These are phyloP conservation scores for Seminavis robusta DNA, from an alignment of 108 stramenopile species.

Conservation along the genomic window DNA sequence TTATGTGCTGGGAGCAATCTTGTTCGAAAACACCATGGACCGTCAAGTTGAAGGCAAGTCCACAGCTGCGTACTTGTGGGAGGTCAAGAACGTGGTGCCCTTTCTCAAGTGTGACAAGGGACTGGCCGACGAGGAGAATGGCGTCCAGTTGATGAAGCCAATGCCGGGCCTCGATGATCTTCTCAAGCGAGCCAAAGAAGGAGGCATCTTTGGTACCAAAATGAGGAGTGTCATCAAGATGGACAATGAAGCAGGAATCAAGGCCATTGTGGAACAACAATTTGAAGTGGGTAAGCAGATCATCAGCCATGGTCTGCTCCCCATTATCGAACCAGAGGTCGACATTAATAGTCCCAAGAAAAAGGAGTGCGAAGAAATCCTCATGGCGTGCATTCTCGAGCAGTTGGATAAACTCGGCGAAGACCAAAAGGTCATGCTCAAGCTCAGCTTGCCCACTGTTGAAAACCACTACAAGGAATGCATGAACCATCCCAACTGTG, in stretches of 20 bases:
- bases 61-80: conserved; percentile 68
- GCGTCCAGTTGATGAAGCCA: conserved; percentile 82
- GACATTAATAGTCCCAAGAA: conserved; percentile 64
- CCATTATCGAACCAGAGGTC: conserved; percentile 85
- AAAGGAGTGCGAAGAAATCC: conserved; percentile 51
- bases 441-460: conserved; percentile 61
- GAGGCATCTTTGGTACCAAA: conserved; percentile 79
- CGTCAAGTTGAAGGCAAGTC: conserved; percentile 57
- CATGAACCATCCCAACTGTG: conserved; percentile 60
- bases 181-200: conserved; percentile 40
- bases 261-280: conserved; percentile 76
- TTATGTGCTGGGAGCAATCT: conserved; percentile 63
- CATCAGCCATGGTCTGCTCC: conserved; percentile 51
- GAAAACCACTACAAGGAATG: conserved; percentile 62
- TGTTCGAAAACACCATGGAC: conserved; percentile 85
- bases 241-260: conserved; percentile 67
- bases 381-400: conserved; percentile 49
- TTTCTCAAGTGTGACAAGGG: conserved; percentile 82
- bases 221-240: conserved; percentile 67
- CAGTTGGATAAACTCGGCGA: conserved; percentile 45
- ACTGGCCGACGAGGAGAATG: conserved; percentile 50
- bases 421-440: conserved; percentile 63
- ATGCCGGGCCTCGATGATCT: conserved; percentile 52
- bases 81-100: conserved; percentile 62
- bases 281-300: conserved; percentile 73